phyloP scores from a whole-genome alignment of 83 land plant species.

The Diphasiastrum complanatum region DNA sequence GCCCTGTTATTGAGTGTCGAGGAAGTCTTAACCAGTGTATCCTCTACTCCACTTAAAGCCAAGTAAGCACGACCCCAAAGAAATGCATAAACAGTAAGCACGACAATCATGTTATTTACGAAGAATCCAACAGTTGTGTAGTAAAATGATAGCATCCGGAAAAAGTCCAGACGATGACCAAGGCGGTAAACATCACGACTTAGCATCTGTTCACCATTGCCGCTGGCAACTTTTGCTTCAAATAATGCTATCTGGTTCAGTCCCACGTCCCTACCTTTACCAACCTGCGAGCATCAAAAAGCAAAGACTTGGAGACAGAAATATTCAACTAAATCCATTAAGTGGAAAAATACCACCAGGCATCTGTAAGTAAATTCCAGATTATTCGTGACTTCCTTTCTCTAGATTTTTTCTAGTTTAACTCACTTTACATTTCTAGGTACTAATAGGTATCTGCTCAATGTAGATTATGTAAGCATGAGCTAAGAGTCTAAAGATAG shows the following conservation, averaged over 20 bases:
- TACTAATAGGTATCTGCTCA: too few relatives aligned
- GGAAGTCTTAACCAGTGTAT: conserved; percentile 14
- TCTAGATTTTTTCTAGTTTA: too few relatives aligned
- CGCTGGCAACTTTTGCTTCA: conserved; percentile 92
- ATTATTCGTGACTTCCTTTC: too few relatives aligned
- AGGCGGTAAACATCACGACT: conserved; percentile 86
- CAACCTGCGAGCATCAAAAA: conserved; percentile 31
- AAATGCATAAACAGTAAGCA: conserved; percentile 78
- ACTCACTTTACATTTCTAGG: too few relatives aligned
- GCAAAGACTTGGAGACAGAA: neutral
- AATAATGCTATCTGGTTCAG: conserved; percentile 79
- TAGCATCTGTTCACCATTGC: conserved; percentile 81
- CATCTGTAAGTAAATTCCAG: too few relatives aligned
- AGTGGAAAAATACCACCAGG: too few relatives aligned
- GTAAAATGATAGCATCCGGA: conserved; percentile 81
- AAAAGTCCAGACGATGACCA: conserved; percentile 84
- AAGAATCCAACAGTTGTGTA: conserved; percentile 82
- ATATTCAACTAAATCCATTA: too few relatives aligned
- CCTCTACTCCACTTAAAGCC: conserved; percentile 80
- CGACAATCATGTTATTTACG: conserved; percentile 65
- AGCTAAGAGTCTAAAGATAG: too few relatives aligned
- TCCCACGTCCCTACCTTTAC: conserved; percentile 88
- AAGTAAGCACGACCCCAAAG: conserved; percentile 79
- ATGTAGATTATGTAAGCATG: too few relatives aligned
- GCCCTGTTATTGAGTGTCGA: conserved; percentile 37